Conservation (phyloP, 352 stramenopile genomes). For the Pythium scleroteichum region DNA sequence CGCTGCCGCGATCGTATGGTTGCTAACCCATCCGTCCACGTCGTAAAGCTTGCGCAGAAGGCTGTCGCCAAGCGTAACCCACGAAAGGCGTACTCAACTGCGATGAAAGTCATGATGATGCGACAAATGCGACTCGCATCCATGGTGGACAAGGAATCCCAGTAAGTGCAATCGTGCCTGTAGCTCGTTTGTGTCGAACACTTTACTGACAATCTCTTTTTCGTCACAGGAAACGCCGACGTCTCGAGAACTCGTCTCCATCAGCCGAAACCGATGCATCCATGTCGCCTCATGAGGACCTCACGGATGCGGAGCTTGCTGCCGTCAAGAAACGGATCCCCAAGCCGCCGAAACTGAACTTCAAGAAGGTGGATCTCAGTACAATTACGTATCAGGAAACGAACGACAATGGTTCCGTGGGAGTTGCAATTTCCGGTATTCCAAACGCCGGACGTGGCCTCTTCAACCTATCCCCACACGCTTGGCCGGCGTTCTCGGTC, state of each 20-base stretch:
- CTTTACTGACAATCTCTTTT: background rate
- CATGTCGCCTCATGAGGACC: conserved; percentile 62
- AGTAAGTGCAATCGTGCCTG: conserved; percentile 54
- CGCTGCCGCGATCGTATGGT: conserved; percentile 81
- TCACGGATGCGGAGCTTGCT: conserved; percentile 79
- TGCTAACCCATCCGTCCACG: conserved; percentile 79
- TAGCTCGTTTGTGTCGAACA: background rate
- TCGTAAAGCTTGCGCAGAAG: conserved; percentile 82
- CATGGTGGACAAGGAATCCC: conserved; percentile 63
- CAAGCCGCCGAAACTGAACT: conserved; percentile 79
- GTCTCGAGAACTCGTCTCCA: conserved; percentile 62
- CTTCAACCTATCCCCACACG: conserved; percentile 79
- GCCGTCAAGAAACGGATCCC: conserved; percentile 80
- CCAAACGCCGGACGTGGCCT: conserved; percentile 78
- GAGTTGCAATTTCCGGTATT: conserved; percentile 80
- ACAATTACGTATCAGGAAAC: conserved; percentile 85
- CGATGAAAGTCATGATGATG: conserved; percentile 88
- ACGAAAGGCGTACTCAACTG: conserved; percentile 80
- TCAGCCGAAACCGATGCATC: conserved; percentile 65
- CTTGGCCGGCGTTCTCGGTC: conserved; percentile 86
- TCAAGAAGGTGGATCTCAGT: conserved; percentile 84
- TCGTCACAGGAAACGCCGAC: conserved; percentile 67
- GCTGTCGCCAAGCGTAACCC: conserved; percentile 67
- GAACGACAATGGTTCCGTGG: conserved; percentile 88
- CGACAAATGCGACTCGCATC: conserved; percentile 81